Conservation (phyloP, 306 rosid species). For the Casuarina equisetifolia region DNA sequence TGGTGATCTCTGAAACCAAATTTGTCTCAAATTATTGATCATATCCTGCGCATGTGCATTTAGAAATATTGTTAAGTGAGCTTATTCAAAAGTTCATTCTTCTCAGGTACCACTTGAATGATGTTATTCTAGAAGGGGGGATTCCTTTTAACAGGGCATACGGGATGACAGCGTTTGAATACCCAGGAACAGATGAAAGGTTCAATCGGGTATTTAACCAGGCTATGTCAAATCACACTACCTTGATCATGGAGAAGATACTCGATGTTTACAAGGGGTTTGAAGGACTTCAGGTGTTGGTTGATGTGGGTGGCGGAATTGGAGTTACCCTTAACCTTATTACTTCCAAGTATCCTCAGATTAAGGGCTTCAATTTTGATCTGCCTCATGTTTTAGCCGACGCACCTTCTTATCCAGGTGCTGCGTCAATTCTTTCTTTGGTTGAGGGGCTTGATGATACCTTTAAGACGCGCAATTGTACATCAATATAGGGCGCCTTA, state of each 20-base stretch:
- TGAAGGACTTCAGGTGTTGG: constrained; percentile 19
- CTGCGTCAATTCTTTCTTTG: background rate
- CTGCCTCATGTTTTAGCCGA: constrained; percentile 20
- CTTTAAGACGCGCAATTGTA: background rate
- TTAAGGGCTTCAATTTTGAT: constrained; percentile 24
- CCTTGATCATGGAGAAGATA: constrained; percentile 24
- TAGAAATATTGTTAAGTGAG: background rate
- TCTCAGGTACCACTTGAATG: constrained; percentile 28
- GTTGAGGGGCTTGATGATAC: background rate
- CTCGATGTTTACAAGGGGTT: constrained; percentile 26
- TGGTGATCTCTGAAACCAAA: constrained; percentile 1
- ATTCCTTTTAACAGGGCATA: constrained; percentile 26
- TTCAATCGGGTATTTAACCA: constrained; percentile 26
- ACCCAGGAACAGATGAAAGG: constrained; percentile 21
- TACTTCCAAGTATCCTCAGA: constrained; percentile 13
- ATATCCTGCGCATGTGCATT: background rate
- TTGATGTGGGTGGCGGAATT: constrained; percentile 30
- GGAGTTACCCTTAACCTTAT: constrained; percentile 27
- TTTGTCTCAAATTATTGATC: background rate
- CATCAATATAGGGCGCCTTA: background rate
- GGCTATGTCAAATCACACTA: constrained; percentile 32
- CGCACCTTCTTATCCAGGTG: constrained; percentile 26
- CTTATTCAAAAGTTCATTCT: background rate
- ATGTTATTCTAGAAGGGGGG: constrained; percentile 27
- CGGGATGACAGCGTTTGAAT: constrained; percentile 27